Base-by-base conservation (phyloP, 257 asterid species). In the Penstemon barbatus region DNA sequence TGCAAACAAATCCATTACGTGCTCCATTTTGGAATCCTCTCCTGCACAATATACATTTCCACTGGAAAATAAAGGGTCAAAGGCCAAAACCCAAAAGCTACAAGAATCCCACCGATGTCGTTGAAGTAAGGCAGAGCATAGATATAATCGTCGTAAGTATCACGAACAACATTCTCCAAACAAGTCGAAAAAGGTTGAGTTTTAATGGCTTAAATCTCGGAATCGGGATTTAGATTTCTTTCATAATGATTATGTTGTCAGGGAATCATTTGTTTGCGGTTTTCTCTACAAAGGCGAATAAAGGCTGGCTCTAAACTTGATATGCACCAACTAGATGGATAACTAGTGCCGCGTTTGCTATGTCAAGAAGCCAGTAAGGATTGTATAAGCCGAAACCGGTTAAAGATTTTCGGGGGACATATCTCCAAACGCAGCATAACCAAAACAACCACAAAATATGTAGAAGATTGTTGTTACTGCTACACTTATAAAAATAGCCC, bases 351-450 rank as follows among this genome's bases (percentile, higher is more conserved):
- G 79, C 73, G 10, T 89, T 92, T 12, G 97, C 98, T 6, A 92
- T 84, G 79, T 92, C 98, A 2, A 92, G 81, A 2, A 92, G 89
- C 98, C 98, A 92, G 62, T 75, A 89, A 0, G 98, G 97, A 70
- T 92, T 84, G 79, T 80, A 92, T 75, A 89, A 92, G 4, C 96
- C 98, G 57, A 92, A 92, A 0, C 96, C 98, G 3, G 98, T 92
- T 4, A 75, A 10, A 92, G 89, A 57, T 89, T 92, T 48, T 93
- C 97, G 0, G 97, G 98, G 48, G 97, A 73, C 38, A 70, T 73
- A 74, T 92, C 97, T 4, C 98, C 98, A 33, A 89, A 92, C 13
- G 98, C 96, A 1, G 98, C 98, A 54, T 89, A 92, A 50, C 98
- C 98, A 55, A 86, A 83, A 62, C 96, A 86, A 7, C 98, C 98